Base-by-base conservation (phyloP, 495 filamentous ascomycete genomes). In the Immersiella caudata region DNA sequence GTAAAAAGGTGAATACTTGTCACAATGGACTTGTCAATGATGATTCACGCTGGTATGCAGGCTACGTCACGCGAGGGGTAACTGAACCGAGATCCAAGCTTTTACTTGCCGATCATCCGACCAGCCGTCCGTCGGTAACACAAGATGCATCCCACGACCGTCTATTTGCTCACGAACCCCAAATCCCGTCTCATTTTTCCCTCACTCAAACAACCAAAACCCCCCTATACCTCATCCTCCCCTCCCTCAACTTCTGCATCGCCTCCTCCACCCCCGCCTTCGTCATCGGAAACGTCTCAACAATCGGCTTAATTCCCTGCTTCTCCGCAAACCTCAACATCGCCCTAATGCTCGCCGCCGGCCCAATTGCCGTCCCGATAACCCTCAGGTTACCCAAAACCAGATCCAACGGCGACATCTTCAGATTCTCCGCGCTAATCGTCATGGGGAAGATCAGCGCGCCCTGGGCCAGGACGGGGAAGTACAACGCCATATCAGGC, bases 281-380 rank as follows among this genome's bases (percentile, higher is more conserved):
- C 5, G 56, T 59, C 56, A 59, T 59, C 25, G 56, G 56, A n/a
- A 59, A 59, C 56, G 21, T 59, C 56, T 59, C 56, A n/a, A 59
- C 26, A 16, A 59, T 59, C 1, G 56, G 56, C 25, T 33, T 59
- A 25, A 59, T 26, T 1, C 26, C 56, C 26, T 59, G 56, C 26
- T 59, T 59, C 56, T 5, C 56, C 1, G 27, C 56, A 33, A 59
- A 59, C 56, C 56, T 24, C 56, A 59, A 20, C 56, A 59, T 59
- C 1, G 24, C 25, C 18, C 56, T 20, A 3, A 59, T n/a, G 25
- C 25, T 59, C 2, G 56, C 14, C 26, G 56, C 33, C 4, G 25
- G 14, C 5, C 21, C 24, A 1, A 35, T 20, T 25, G 7, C 25
- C 6, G 6, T 1, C 8, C 56, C 56, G 26, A 59, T 59, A 22